Evolutionary conservation across 2,329 filamentous ascomycete species (phyloP).

Genomic region (Microsporum ferrugineum): DNA sequence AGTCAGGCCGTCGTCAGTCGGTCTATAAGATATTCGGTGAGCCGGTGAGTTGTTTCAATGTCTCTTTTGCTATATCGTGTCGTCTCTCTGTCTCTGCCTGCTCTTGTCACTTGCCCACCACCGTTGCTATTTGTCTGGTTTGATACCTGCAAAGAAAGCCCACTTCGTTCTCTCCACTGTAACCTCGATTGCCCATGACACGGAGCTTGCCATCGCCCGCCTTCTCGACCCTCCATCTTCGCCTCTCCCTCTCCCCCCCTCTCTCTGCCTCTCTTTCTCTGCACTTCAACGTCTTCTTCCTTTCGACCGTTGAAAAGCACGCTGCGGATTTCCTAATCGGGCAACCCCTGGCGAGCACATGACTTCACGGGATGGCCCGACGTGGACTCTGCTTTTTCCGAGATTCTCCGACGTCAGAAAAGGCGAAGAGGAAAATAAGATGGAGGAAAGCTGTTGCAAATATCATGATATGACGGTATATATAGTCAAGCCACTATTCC

Average conservation of each 20-base stretch:
- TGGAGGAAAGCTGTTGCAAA: background rate
- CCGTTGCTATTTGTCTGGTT: background rate
- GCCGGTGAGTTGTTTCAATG: slow-evolving; percentile 24
- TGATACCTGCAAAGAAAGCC: background rate
- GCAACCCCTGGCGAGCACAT: slow-evolving; percentile 6
- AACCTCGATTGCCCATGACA: background rate
- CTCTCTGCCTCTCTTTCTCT: background rate
- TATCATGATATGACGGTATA: background rate
- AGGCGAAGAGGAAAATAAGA: background rate
- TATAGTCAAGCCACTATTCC: background rate
- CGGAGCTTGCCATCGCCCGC: background rate
- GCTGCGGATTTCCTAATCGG: slow-evolving; percentile 4
- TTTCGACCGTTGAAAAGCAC: background rate
- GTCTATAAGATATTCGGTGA: slow-evolving; percentile 28
- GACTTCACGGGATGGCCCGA: slow-evolving; percentile 12
- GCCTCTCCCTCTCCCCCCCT: slow-evolving; percentile 1
- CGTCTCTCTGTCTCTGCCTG: background rate
- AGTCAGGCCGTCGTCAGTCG: slow-evolving; percentile 21
- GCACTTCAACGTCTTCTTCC: background rate
- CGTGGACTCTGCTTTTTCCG: background rate
- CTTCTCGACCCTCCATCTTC: background rate
- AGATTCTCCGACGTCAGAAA: background rate
- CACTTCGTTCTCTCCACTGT: background rate
- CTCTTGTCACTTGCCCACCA: background rate
- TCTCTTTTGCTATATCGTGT: background rate